Evolutionary conservation across 345 rosid species (phyloP).

Genomic region (Salix exigua): DNA sequence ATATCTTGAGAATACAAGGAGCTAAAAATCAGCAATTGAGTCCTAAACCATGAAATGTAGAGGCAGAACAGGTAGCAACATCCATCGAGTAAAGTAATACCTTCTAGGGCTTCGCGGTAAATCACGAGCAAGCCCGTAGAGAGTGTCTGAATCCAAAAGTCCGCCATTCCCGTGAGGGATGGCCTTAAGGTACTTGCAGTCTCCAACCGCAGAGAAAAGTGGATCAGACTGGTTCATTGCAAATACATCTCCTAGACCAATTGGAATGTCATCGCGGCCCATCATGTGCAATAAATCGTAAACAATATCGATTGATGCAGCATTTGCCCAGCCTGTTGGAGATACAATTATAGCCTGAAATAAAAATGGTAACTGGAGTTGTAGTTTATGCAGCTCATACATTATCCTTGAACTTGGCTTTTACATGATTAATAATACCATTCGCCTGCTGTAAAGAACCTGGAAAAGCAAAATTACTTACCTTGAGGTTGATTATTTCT

Average conservation of each 20-base stretch:
- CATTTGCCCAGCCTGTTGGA: conserved; percentile 95
- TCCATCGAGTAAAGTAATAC: conserved; percentile 21
- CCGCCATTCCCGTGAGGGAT: conserved; percentile 87
- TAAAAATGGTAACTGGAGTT: neutral
- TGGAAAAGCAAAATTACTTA: neutral
- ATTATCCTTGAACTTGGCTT: neutral
- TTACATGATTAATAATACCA: neutral
- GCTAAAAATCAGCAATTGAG: neutral
- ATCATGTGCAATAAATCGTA: conserved; percentile 95
- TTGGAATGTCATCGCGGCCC: conserved; percentile 93
- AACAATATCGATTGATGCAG: conserved; percentile 77
- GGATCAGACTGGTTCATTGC: conserved; percentile 69
- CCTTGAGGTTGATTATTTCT: conserved; percentile 72
- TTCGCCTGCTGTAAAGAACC: neutral
- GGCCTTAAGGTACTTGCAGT: conserved; percentile 66
- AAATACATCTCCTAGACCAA: conserved; percentile 70
- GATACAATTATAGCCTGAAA: conserved; percentile 71
- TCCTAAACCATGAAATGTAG: neutral
- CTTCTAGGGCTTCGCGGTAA: conserved; percentile 86
- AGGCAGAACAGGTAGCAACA: neutral
- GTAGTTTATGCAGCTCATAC: neutral
- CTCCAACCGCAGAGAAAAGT: conserved; percentile 48
- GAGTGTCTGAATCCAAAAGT: conserved; percentile 79
- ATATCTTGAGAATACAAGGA: conserved; percentile 36
- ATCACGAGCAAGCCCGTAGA: conserved; percentile 77